Conservation (phyloP, 208 protist species). For the Trypanosoma conorhini region DNA sequence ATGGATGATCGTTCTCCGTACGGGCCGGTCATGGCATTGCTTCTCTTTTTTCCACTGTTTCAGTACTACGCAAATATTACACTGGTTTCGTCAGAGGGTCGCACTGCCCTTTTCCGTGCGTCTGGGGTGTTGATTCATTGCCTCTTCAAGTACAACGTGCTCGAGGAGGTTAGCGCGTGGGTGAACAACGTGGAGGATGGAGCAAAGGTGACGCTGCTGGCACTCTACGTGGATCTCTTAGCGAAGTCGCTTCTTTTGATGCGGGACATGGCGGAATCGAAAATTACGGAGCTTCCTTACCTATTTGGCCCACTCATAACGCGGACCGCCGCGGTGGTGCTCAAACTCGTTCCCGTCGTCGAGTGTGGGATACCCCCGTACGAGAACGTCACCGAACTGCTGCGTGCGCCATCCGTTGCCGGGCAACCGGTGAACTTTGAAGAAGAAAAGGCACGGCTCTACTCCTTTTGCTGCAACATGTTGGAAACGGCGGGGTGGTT, state of each 20-base stretch:
- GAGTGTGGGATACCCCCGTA: conserved; percentile 19
- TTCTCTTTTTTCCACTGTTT: conserved; percentile 68
- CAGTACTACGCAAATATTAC: conserved; percentile 20
- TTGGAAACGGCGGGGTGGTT: conserved; percentile 29
- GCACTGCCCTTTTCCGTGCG: conserved; percentile 21
- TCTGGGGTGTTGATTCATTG: conserved; percentile 53
- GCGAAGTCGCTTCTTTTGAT: conserved; percentile 48
- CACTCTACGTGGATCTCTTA: conserved; percentile 73
- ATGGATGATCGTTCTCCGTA: conserved; percentile 67
- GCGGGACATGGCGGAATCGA: conserved; percentile 46
- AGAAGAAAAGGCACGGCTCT: conserved; percentile 26
- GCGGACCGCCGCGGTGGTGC: conserved; percentile 25
- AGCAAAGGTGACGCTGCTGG: conserved; percentile 44
- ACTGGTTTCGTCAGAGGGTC: conserved; percentile 12
- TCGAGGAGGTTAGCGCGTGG: conserved; percentile 47
- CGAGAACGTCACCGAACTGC: not conserved
- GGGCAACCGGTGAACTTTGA: conserved; percentile 17
- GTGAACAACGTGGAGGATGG: conserved; percentile 42
- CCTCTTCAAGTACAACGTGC: conserved; percentile 54
- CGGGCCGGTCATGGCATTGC: conserved; percentile 65
- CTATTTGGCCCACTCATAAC: conserved; percentile 46
- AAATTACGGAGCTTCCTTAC: conserved; percentile 42
- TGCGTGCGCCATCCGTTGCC: conserved; percentile 22
- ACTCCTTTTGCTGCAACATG: conserved; percentile 23
- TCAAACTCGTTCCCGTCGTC: conserved; percentile 24